Evolutionary conservation across 129 eudicot species (phyloP).

Genomic region (Saussurea involucrata): DNA sequence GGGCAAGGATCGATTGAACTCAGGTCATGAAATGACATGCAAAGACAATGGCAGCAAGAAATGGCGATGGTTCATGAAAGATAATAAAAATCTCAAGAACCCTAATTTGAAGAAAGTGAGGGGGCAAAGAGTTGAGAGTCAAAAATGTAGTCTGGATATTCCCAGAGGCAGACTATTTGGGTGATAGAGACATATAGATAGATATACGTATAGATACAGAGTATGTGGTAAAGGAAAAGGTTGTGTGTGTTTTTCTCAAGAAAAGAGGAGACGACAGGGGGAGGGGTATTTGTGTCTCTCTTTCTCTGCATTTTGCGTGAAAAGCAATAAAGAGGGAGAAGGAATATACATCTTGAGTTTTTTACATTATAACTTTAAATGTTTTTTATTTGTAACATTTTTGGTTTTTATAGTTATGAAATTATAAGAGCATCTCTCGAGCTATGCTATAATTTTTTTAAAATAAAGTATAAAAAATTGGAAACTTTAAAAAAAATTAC

Average conservation of each 20-base stretch:
- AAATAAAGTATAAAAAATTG: too few relatives aligned
- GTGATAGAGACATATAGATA: conserved; percentile 14
- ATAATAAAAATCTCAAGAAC: neutral
- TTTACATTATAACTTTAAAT: too few relatives aligned
- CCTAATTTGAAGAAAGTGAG: conserved; percentile 23
- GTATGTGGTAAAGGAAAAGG: conserved; percentile 20
- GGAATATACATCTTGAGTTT: too few relatives aligned
- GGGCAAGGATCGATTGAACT: conserved; percentile 7
- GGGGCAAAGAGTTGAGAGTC: conserved; percentile 22
- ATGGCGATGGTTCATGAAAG: neutral
- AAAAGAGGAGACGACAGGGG: conserved; percentile 31
- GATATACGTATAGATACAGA: neutral
- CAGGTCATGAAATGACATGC: conserved; percentile 37
- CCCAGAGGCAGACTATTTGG: conserved; percentile 8
- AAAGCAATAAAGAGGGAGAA: conserved; percentile 4
- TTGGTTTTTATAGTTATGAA: too few relatives aligned
- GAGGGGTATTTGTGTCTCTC: conserved; percentile 22
- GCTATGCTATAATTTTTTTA: too few relatives aligned
- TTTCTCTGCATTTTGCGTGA: conserved; percentile 17
- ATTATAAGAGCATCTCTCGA: too few relatives aligned
- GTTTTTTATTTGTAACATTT: too few relatives aligned
- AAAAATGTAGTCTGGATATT: conserved; percentile 34
- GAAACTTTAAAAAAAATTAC: too few relatives aligned
- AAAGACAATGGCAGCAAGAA: conserved; percentile 19
- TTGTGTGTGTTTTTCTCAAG: conserved; percentile 8